Conservation (phyloP, 805 yeast genomes). For the Saccharomycopsis fibuligera region DNA sequence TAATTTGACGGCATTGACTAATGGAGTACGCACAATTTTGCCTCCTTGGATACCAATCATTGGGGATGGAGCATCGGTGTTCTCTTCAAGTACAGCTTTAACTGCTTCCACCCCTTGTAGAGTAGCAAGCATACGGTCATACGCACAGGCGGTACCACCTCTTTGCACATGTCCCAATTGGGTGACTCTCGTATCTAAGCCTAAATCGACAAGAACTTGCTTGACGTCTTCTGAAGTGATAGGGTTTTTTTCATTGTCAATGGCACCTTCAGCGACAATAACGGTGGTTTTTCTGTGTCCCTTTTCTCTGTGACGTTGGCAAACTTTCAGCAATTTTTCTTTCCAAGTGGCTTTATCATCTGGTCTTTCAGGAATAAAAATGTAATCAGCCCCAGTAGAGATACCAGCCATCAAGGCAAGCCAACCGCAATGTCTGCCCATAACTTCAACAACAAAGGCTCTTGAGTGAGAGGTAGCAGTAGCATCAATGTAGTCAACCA, state of each 20-base stretch:
- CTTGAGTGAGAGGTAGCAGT: conserved; percentile 80
- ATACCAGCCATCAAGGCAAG: conserved; percentile 76
- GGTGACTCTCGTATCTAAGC: conserved; percentile 72
- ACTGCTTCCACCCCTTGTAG: conserved; percentile 90
- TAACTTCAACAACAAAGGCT: conserved; percentile 79
- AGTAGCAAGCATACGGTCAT: conserved; percentile 65
- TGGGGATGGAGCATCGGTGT: conserved; percentile 87
- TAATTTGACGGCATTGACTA: conserved; percentile 82
- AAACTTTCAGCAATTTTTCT: conserved; percentile 58
- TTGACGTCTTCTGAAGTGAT: conserved; percentile 61
- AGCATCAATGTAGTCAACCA: conserved; percentile 76
- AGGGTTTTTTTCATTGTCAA: conserved; percentile 59
- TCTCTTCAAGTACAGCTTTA: conserved; percentile 79
- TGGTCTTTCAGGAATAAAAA: conserved; percentile 76
- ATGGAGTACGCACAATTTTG: conserved; percentile 74
- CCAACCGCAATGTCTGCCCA: conserved; percentile 93
- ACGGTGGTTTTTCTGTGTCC: conserved; percentile 78
- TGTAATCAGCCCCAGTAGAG: conserved; percentile 73
- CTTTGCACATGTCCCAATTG: conserved; percentile 77
- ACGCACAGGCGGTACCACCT: conserved; percentile 79
- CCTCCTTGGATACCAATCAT: conserved; percentile 88
- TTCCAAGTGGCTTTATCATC: conserved; percentile 59
- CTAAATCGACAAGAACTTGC: conserved; percentile 57
- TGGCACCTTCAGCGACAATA: conserved; percentile 82
- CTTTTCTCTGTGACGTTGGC: conserved; percentile 54